Conservation (phyloP, 306 rosid genomes). For the Vigna unguiculata region DNA sequence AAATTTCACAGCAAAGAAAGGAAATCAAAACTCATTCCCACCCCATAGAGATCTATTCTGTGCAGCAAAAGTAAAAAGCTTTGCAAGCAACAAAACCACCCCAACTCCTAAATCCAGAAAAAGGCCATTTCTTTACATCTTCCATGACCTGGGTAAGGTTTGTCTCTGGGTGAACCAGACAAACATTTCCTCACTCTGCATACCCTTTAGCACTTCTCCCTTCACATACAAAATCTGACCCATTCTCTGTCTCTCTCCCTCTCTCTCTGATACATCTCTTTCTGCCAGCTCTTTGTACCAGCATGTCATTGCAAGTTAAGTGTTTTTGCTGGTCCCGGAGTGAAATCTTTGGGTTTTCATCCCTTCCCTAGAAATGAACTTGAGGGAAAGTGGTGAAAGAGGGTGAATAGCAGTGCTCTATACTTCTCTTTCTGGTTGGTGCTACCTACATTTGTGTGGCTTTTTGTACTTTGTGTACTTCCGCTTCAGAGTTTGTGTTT, state of each 20-base stretch:
- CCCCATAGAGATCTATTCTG: constrained; percentile 50
- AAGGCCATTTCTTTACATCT: constrained; percentile 46
- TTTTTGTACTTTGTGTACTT: constrained; percentile 27
- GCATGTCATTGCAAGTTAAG: constrained; percentile 42
- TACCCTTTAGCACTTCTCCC: not conserved
- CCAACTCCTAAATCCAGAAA: constrained; percentile 44
- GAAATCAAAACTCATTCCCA: constrained; percentile 33
- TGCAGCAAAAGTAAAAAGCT: constrained; percentile 45
- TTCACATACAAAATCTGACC: not conserved
- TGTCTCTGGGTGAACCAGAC: constrained; percentile 69
- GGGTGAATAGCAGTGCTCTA: constrained; percentile 35
- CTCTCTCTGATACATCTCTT: constrained; percentile 55
- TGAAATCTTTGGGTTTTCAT: constrained; percentile 51
- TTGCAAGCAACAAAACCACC: constrained; percentile 37
- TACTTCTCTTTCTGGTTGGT: constrained; percentile 35
- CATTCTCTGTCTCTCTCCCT: constrained; percentile 20
- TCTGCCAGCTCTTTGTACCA: constrained; percentile 52
- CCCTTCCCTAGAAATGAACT: constrained; percentile 35
- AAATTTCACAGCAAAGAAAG: constrained; percentile 48
- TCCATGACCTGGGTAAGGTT: constrained; percentile 51
- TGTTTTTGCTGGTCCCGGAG: constrained; percentile 39
- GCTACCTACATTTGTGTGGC: constrained; percentile 38
- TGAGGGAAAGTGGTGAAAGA: constrained; percentile 47
- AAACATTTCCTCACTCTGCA: constrained; percentile 53
- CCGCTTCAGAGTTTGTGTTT: constrained; percentile 37